Evolutionary conservation across 2,329 filamentous ascomycete species (phyloP).

Genomic region (Pseudogymnoascus sp.): DNA sequence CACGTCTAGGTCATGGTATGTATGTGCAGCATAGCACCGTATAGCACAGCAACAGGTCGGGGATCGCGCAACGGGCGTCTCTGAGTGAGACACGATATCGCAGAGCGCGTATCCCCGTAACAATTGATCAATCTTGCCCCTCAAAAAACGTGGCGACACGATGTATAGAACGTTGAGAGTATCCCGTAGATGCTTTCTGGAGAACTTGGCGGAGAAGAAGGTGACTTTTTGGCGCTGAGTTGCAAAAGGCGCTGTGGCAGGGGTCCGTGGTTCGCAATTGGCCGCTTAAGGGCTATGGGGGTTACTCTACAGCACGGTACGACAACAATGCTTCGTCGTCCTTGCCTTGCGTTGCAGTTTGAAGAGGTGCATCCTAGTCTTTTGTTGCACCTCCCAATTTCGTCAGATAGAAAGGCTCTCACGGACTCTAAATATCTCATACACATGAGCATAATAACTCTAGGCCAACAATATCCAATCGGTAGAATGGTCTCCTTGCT

Average conservation of each 20-base stretch:
- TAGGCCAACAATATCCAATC: neutral
- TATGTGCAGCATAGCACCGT: neutral
- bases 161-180: conserved; percentile 4
- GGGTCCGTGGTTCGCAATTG: conserved; percentile 1
- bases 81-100: conserved; percentile 1
- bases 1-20: conserved; percentile 1
- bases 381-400: conserved; percentile 14
- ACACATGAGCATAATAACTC: neutral
- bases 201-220: conserved; percentile 31
- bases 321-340: conserved; percentile 14
- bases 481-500: neutral
- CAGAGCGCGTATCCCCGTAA: conserved; percentile 8
- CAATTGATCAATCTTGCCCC: neutral
- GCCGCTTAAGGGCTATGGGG: neutral
- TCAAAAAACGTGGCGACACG: neutral
- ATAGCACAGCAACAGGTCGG: neutral
- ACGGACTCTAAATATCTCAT: conserved; percentile 4
- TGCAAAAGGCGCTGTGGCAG: neutral
- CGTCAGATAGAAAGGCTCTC: neutral
- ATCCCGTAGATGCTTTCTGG: conserved; percentile 41
- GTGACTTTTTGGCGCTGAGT: neutral
- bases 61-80: neutral
- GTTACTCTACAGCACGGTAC: conserved; percentile 10
- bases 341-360: conserved; percentile 21
- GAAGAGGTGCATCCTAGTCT: conserved; percentile 27